phyloP scores from a whole-genome alignment of 2,329 filamentous ascomycete species.

The Penicillium corylophilum region DNA sequence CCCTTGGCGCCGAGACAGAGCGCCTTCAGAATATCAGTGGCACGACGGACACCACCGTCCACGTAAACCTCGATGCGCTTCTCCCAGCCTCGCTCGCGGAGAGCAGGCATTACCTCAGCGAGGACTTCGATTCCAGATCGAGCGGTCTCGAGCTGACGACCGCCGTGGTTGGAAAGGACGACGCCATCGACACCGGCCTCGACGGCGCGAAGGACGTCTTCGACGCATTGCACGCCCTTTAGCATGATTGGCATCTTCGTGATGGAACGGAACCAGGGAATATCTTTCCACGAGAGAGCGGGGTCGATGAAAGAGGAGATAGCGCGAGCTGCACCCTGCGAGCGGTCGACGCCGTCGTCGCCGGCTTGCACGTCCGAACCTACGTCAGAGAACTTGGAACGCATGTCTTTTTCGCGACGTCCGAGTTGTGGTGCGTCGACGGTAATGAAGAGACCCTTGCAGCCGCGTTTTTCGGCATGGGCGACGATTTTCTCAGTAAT shows the following conservation, averaged over 20 bases:
- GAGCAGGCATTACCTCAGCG: slow-evolving; percentile 86
- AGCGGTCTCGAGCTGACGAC: slow-evolving; percentile 88
- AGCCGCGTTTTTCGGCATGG: slow-evolving; percentile 87
- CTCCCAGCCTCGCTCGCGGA: slow-evolving; percentile 71
- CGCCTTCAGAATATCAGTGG: slow-evolving; percentile 93
- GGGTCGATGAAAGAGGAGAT: slow-evolving; percentile 98
- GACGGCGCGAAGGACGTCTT: slow-evolving; percentile 87
- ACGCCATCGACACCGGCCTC: slow-evolving; percentile 82
- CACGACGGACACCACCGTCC: slow-evolving; percentile 85
- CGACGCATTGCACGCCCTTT: slow-evolving; percentile 94
- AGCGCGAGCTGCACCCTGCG: slow-evolving; percentile 88
- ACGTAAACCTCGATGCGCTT: slow-evolving; percentile 82
- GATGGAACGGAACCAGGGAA: slow-evolving; percentile 86
- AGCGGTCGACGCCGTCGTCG: slow-evolving; percentile 73
- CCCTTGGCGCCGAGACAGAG: slow-evolving; percentile 87
- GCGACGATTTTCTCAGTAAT: slow-evolving; percentile 89
- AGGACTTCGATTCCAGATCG: slow-evolving; percentile 86
- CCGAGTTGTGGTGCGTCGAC: slow-evolving; percentile 96
- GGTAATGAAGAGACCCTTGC: slow-evolving; percentile 95
- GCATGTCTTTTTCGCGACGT: slow-evolving; percentile 96
- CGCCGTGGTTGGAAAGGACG: slow-evolving; percentile 93
- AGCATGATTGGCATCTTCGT: slow-evolving; percentile 94
- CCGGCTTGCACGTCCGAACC: slow-evolving; percentile 76
- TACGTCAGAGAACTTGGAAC: slow-evolving; percentile 80
- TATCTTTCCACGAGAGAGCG: slow-evolving; percentile 86